These are phyloP conservation scores for Lichtheimia ornata DNA, from an alignment of 371 early-diverging fungal species.

Conservation along the genomic window DNA sequence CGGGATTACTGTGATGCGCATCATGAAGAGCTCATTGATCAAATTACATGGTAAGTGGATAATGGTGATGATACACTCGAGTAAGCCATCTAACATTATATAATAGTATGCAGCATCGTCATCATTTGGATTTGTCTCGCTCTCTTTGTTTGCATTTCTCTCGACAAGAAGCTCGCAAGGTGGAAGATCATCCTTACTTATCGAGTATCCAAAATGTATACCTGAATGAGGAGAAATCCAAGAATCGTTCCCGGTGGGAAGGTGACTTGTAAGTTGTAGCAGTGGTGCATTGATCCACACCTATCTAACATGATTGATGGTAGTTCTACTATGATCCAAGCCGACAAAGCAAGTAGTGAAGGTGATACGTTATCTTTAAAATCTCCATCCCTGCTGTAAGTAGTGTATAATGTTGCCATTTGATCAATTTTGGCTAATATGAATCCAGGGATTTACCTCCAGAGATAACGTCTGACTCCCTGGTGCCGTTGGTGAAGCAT, in stretches of 20 bases:
- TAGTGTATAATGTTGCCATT: background rate
- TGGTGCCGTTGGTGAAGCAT: background rate
- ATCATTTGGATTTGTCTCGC: conserved; percentile 11
- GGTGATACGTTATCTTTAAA: background rate
- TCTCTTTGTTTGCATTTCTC: conserved; percentile 7
- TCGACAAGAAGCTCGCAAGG: background rate
- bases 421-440: background rate
- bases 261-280: conserved; percentile 12
- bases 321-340: too few relatives aligned
- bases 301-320: background rate
- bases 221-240: conserved; percentile 2
- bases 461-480: background rate
- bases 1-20: conserved; percentile 1
- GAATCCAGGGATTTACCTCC: background rate
- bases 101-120: conserved; percentile 19
- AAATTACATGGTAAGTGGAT: conserved; percentile 14
- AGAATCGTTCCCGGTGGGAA: conserved; percentile 13
- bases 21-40: background rate
- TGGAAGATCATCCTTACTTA: background rate
- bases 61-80: background rate
- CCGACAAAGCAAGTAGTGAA: background rate
- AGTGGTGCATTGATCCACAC: background rate
- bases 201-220: conserved; percentile 1
- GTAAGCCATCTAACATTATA: background rate
- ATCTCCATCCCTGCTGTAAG: conserved; percentile 1